Evolutionary conservation across 441 rosid genomes (phyloP).

Genomic region (Caryocar brasiliense): DNA sequence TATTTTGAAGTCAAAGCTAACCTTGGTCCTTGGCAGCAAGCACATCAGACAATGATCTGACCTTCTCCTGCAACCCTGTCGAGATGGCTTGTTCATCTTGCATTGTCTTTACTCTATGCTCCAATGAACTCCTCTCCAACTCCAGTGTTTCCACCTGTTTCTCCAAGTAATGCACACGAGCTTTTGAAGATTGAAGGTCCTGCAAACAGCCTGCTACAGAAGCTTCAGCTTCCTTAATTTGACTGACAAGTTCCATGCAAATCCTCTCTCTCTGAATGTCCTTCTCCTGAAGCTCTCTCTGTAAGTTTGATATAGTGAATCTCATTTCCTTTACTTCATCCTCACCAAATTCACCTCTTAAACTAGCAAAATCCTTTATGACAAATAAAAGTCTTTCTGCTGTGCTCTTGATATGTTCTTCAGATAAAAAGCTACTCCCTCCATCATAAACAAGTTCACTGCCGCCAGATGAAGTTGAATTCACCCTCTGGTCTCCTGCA

Average conservation of each 20-base stretch:
- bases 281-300: slow-evolving; percentile 90
- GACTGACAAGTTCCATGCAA: slow-evolving; percentile 80
- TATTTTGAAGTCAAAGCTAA: slow-evolving; percentile 19
- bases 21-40: slow-evolving; percentile 91
- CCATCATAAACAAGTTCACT: slow-evolving; percentile 22
- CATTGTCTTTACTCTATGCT: slow-evolving; percentile 48
- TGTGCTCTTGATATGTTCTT: slow-evolving; percentile 47
- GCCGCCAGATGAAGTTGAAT: slow-evolving; percentile 16
- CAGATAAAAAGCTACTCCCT: slow-evolving; percentile 29
- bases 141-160: slow-evolving; percentile 36
- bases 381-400: slow-evolving; percentile 48
- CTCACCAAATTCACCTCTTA: slow-evolving; percentile 45
- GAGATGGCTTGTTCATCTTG: slow-evolving; percentile 48
- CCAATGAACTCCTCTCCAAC: slow-evolving; percentile 47
- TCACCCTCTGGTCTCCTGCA: slow-evolving; percentile 20
- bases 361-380: slow-evolving; percentile 39
- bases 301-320: slow-evolving; percentile 57
- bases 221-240: slow-evolving; percentile 93
- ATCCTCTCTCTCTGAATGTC: slow-evolving; percentile 75
- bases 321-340: slow-evolving; percentile 67
- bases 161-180: slow-evolving; percentile 50
- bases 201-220: slow-evolving; percentile 43
- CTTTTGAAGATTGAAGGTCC: slow-evolving; percentile 65
- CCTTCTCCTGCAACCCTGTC: slow-evolving; percentile 47
- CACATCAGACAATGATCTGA: slow-evolving; percentile 40